These are phyloP conservation scores for Gymnopilus junonius DNA, from an alignment of 768 basidiomycete species.

Conservation along the genomic window DNA sequence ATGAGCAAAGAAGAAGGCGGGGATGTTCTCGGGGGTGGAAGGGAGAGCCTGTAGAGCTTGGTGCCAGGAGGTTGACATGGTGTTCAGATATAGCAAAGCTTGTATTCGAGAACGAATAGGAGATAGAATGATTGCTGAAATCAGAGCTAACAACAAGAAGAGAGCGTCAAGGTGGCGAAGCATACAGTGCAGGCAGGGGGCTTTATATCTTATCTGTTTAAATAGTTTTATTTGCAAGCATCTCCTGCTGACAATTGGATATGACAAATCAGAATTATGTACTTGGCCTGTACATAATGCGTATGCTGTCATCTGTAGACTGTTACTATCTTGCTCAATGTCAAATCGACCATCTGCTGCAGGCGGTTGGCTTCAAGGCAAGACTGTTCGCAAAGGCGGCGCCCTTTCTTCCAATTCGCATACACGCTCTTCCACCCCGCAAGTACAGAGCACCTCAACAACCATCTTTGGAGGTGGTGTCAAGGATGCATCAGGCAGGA, in stretches of 20 bases:
- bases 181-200: slow-evolving; percentile 4
- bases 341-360: slow-evolving; percentile 36
- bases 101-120: not conserved
- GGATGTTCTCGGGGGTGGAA: slow-evolving; percentile 61
- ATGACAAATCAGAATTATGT: slow-evolving; percentile 2
- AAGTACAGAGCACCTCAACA: slow-evolving; percentile 71
- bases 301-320: not conserved
- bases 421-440: slow-evolving; percentile 67
- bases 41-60: slow-evolving; percentile 58
- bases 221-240: too few species aligned
- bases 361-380: slow-evolving; percentile 72
- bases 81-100: not conserved
- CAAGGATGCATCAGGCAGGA: slow-evolving; percentile 84
- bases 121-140: slow-evolving; percentile 18
- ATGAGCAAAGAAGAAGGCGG: slow-evolving; percentile 78
- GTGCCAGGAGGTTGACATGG: slow-evolving; percentile 17
- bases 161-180: not conserved
- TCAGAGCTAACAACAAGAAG: slow-evolving; percentile 14
- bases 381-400: slow-evolving; percentile 73
- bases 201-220: not conserved
- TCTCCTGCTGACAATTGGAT: not conserved
- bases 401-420: slow-evolving; percentile 43
- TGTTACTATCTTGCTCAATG: slow-evolving; percentile 21
- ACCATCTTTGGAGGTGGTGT: slow-evolving; percentile 84
- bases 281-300: not conserved